Conservation (phyloP, 2,329 filamentous ascomycete genomes). For the Grosmannia clavigera region DNA sequence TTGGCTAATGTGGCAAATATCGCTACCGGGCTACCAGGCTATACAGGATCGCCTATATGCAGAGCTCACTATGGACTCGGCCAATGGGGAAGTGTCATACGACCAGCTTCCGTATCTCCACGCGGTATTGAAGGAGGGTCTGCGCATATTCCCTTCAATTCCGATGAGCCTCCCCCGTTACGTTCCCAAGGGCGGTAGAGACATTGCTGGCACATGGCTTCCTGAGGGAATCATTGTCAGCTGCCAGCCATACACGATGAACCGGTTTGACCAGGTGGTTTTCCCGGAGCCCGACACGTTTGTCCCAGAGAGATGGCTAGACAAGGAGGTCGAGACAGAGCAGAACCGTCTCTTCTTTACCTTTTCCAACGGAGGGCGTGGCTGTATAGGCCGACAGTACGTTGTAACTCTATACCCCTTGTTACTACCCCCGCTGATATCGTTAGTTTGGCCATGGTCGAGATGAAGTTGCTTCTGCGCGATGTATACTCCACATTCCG, state of each 20-base stretch:
- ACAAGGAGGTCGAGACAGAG: constrained; percentile 54
- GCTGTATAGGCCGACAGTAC: constrained; percentile 48
- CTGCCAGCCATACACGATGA: constrained; percentile 47
- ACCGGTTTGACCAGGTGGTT: constrained; percentile 47
- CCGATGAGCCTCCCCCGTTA: constrained; percentile 52
- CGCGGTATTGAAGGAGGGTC: constrained; percentile 47
- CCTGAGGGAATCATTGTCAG: constrained; percentile 44
- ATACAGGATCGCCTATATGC: constrained; percentile 39
- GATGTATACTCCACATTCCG: constrained; percentile 47
- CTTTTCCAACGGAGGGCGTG: constrained; percentile 51
- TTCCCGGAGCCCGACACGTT: constrained; percentile 54
- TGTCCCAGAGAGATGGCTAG: not conserved
- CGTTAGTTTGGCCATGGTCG: constrained; percentile 29
- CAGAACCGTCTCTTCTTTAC: constrained; percentile 50
- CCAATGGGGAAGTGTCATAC: constrained; percentile 20
- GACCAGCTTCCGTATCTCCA: constrained; percentile 47
- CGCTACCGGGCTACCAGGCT: constrained; percentile 37
- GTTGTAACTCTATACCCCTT: too few species aligned
- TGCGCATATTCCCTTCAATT: constrained; percentile 50
- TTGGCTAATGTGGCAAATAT: constrained; percentile 60
- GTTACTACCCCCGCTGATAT: too few species aligned
- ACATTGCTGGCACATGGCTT: constrained; percentile 40
- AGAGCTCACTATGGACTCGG: constrained; percentile 29
- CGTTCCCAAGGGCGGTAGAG: constrained; percentile 36
- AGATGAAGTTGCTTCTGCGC: constrained; percentile 28